Conservation (phyloP, 345 rosid genomes). For the Bruguiera gymnorhiza region DNA sequence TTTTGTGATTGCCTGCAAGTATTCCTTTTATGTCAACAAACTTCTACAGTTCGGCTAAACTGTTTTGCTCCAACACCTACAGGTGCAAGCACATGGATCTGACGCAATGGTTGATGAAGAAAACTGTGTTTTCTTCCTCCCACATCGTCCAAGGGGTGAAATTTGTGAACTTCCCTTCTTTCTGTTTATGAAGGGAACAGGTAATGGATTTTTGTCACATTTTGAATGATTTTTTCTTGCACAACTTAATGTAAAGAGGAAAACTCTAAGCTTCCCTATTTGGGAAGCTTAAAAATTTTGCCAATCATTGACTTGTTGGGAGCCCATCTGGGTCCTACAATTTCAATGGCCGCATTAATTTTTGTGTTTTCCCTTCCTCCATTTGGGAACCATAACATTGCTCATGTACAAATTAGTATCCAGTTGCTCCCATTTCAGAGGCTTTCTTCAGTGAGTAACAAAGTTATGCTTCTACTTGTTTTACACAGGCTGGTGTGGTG, state of each 20-base stretch:
- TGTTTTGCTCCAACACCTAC: constrained; percentile 12
- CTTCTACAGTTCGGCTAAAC: not conserved
- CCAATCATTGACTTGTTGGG: too few relatives aligned
- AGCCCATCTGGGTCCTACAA: too few relatives aligned
- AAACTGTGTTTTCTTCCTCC: constrained; percentile 92
- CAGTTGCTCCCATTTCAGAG: not conserved
- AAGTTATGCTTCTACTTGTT: not conserved
- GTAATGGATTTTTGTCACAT: constrained; percentile 30
- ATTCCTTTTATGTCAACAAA: too few relatives aligned
- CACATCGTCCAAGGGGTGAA: constrained; percentile 84
- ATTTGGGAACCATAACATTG: too few relatives aligned
- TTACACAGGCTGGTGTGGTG: constrained; percentile 88
- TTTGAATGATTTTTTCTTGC: too few relatives aligned
- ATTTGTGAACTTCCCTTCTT: constrained; percentile 74
- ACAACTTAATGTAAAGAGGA: too few relatives aligned
- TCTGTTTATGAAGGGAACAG: constrained; percentile 98
- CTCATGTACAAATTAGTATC: too few relatives aligned
- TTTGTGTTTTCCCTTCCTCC: too few relatives aligned
- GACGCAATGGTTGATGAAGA: constrained; percentile 98
- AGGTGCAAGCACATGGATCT: constrained; percentile 99
- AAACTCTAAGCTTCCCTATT: too few relatives aligned
- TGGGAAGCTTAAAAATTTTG: too few relatives aligned
- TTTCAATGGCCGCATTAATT: too few relatives aligned
- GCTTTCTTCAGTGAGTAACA: not conserved
- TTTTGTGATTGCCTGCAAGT: too few relatives aligned